Evolutionary conservation across 2,329 filamentous ascomycete genomes (phyloP).

Genomic region (Botrytis fragariae): DNA sequence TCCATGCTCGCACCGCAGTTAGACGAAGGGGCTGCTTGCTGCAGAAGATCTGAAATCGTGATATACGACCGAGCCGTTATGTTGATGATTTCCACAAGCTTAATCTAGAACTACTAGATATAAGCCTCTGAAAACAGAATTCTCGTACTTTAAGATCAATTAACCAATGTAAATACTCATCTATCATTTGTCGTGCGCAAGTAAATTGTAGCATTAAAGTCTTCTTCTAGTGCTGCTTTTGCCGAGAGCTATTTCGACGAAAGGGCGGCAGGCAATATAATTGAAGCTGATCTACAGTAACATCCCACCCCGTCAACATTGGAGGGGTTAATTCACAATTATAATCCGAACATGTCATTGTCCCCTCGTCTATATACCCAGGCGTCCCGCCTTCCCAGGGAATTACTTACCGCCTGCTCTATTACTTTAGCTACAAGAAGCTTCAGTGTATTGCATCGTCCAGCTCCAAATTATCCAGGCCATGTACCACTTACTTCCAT

Average conservation of each 20-base stretch:
- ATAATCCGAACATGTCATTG: constrained; percentile 29
- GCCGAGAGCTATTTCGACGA: not conserved
- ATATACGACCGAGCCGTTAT: not conserved
- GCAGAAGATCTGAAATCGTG: not conserved
- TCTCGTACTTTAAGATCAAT: not conserved
- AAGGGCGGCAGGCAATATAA: not conserved
- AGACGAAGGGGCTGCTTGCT: not conserved
- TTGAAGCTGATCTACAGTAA: not conserved
- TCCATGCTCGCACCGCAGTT: not conserved
- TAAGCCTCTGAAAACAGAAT: not conserved
- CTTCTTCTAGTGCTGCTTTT: constrained; percentile 16
- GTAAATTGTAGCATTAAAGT: not conserved
- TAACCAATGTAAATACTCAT: not conserved
- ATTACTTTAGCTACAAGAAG: constrained; percentile 38
- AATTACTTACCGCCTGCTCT: constrained; percentile 32
- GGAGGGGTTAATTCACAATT: not conserved
- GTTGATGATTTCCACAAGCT: not conserved
- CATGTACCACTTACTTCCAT: constrained; percentile 82
- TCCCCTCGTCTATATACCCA: constrained; percentile 26
- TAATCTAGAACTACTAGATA: constrained; percentile 15
- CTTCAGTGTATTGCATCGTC: constrained; percentile 84
- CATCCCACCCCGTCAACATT: not conserved
- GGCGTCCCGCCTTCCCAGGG: constrained; percentile 28
- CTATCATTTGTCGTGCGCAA: not conserved
- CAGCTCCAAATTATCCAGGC: constrained; percentile 50